Conservation (phyloP, 345 rosid species). For the Raphanus sativus region DNA sequence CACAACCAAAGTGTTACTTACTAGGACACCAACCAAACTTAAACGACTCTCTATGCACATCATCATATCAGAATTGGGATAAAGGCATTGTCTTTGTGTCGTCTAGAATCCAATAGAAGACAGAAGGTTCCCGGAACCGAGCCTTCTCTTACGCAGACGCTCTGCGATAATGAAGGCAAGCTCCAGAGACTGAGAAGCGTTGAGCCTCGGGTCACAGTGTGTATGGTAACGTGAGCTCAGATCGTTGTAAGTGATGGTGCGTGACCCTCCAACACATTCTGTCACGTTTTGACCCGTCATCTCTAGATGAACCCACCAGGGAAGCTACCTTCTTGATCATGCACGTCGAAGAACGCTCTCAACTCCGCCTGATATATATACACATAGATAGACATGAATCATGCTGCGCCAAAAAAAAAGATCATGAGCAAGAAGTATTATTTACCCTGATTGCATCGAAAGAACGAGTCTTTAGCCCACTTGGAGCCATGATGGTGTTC, state of each 20-base stretch:
- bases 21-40: slow-evolving; percentile 6
- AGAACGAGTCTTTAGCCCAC: slow-evolving; percentile 60
- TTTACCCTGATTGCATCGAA: slow-evolving; percentile 61
- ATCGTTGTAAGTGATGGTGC: slow-evolving; percentile 54
- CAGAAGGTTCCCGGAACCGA: slow-evolving; percentile 20
- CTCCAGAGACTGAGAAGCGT: slow-evolving; percentile 62
- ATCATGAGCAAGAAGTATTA: no score
- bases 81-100: neutral
- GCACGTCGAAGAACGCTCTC: slow-evolving; percentile 63
- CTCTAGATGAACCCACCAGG: slow-evolving; percentile 59
- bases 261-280: slow-evolving; percentile 60
- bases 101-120: no score
- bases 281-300: slow-evolving; percentile 69
- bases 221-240: slow-evolving; percentile 59
- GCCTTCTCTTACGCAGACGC: slow-evolving; percentile 46
- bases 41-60: slow-evolving; percentile 16
- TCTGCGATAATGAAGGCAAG: slow-evolving; percentile 58
- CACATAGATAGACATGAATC: no score
- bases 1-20: slow-evolving; percentile 8
- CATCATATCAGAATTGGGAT: neutral
- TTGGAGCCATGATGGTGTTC: slow-evolving; percentile 63
- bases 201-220: slow-evolving; percentile 56
- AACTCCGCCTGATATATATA: slow-evolving; percentile 44
- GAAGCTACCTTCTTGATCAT: slow-evolving; percentile 61
- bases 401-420: no score